A percentile compares a stretch with the other conserved stretches of the same genome.
phyloP scores from a whole-genome alignment of 2,329 filamentous ascomycete species.

The Cladosporium sp. region DNA sequence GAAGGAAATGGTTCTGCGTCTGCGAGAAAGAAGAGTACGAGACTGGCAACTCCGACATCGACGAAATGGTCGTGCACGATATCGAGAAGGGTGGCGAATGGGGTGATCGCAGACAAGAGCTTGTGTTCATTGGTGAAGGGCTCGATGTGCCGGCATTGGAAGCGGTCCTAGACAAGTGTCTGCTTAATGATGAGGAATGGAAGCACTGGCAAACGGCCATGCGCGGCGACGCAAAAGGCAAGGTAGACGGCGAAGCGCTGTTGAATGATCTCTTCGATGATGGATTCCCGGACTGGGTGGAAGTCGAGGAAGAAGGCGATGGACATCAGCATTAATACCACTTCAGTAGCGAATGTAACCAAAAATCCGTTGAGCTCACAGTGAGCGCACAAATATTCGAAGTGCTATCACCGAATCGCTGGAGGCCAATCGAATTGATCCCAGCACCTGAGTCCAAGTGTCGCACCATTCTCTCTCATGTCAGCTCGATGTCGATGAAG shows the following conservation, averaged over 20 bases:
- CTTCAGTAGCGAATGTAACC: no score
- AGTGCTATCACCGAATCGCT: no score
- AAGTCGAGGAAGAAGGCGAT: conserved; percentile 18
- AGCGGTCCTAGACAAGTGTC: conserved; percentile 53
- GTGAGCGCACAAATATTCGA: no score
- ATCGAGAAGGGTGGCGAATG: conserved; percentile 47
- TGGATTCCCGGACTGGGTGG: conserved; percentile 27
- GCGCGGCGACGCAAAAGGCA: conserved; percentile 22
- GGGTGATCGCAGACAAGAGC: conserved; percentile 66
- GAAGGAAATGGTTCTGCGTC: conserved; percentile 56
- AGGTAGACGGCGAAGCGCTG: conserved; percentile 27
- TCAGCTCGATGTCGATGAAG: no score
- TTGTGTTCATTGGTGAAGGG: conserved; percentile 68
- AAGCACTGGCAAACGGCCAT: conserved; percentile 37
- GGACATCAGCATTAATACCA: neutral
- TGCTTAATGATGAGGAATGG: conserved; percentile 57
- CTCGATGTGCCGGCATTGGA: conserved; percentile 52
- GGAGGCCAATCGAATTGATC: no score
- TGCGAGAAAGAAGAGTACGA: conserved; percentile 48
- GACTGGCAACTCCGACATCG: conserved; percentile 46
- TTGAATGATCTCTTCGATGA: conserved; percentile 40
- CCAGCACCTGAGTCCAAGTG: no score
- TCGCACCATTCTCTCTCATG: no score
- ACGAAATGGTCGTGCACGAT: conserved; percentile 45
- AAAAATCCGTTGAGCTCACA: no score